Evolutionary conservation across 2,329 filamentous ascomycete genomes (phyloP), one percentile per base, ranked within the genome.

Genomic region (Hymenotorrendiella dingleyae): DNA sequence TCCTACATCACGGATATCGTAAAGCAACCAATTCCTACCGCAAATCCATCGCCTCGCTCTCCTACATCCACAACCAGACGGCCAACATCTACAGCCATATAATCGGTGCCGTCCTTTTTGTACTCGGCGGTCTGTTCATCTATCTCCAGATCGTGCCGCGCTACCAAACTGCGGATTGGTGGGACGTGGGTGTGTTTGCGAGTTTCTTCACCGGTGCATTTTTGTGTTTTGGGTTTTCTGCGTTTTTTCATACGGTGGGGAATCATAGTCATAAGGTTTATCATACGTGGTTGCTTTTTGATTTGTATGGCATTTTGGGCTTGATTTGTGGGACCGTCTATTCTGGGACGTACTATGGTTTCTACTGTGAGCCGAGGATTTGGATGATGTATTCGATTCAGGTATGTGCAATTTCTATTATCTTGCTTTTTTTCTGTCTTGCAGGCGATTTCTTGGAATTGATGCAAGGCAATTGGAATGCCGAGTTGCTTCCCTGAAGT

Each of bases 291-390:
- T 32, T 46, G 28, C 17, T 42, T 10, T 16, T 46, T 6, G 44
- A 46, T 27, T 32, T 46, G 4, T 42, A 42, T 38, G 44, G 44
- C 3, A 46, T 46, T 17, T 26, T 46, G 28, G 36, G 35, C 6
- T 39, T 46, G 36, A 46, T 42, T 8, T 42, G 40, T 40, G 44
- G 44, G n/a, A 42, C 40, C n/a, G 40, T 43, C 29, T 42, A 42
- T 36, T 52, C 49, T 6, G 47, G 47, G 8, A 46, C 46, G 27
- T 54, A 54, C 38, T 46, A 49, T 40, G 39, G 45, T 12, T 52
- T 53, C 37, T 54, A 53, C 30, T 55, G 43, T 32, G 52, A 47
- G 30, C 42, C 27, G 40, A 30, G 17, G 28, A 22, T 46, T 14
- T 47, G 52, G 36, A 39, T 44, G 5, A 45, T 38, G 41, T 53